Base-by-base conservation (phyloP, 2,329 filamentous ascomycete species). In the Aspergillus clavatus region DNA sequence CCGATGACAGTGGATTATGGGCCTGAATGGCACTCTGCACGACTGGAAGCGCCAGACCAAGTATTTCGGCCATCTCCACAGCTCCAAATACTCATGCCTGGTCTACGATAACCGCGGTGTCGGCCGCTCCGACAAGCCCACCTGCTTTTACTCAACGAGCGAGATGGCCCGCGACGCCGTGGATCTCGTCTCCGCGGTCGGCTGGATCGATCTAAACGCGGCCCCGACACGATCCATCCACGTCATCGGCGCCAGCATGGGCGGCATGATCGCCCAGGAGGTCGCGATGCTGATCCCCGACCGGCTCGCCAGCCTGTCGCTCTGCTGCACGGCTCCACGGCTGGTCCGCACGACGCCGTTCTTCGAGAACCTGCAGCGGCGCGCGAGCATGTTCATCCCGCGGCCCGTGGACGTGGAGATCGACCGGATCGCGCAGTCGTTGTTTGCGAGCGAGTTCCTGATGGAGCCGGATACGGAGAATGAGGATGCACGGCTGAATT, bases 241-340 rank as follows among this genome's bases (percentile, higher is more conserved):
- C 69, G 65, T 94, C 42, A 74, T 86, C 26, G 89, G 89, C 45
- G 82, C 91, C 53, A 88, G 84, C 47, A 86, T 95, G 78, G 89
- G 89, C 52, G 89, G 89, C 59, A 95, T 95, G 89, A 91, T 95
- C 57, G 81, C 87, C 2, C 89, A 95, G 67, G 89, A 95, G 69
- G 61, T 95, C 3, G 78, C 43, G 5, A 57, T 61, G 46, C 50
- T 64, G 4, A 58, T 64, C 27, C 60, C 62, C 3, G 51, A 68
- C 10, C 72, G 78, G 38, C 62, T 87, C 42, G 69, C 71, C 19
- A 79, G 76, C 12, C 69, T 87, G 14, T 76, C 70, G 26, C 74
- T 87, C 3, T 67, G 83, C 50, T 81, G 77, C 63, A 86, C 83
- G 2, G 79, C 82, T 1, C 77, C 81, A 4, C 63, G 65, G 26